Evolutionary conservation across 2,329 filamentous ascomycete genomes (phyloP), one percentile per base, ranked within the genome.

Genomic region (Alternaria tenuissima): DNA sequence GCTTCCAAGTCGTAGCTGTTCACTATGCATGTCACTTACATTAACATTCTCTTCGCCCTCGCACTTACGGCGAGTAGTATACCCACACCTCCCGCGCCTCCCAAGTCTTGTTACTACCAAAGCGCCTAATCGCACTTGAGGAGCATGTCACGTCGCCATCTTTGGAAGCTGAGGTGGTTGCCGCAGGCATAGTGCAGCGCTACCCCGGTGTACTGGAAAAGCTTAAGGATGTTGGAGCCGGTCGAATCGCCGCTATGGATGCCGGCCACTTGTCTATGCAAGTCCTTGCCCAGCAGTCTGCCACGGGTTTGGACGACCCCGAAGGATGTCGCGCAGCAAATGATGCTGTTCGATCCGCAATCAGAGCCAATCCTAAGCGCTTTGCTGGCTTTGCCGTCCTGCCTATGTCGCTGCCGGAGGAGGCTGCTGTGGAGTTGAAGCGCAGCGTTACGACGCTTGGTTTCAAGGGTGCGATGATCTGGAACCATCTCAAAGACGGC

Each of bases 191-290:
- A 6, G 32, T 34, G 2, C 52, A 64, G 18, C 11, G 24, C 34
- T 6, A 52, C 49, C 24, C 12, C 53, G 8, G 39, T 39, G 2
- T 43, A 52, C 56, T 64, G 28, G 46, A 53, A 3, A 65, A 58
- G 20, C 51, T 60, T 5, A 57, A 58, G 16, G 53, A 63, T 14
- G 51, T 63, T 5, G 59, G 53, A 14, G 54, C 59, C 3, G 56
- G 53, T 3, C 59, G 62, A 20, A 28, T 62, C 24, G 53, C 62
- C 1, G 54, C 53, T 24, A 65, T 65, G 57, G 47, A 65, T 26
- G 53, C 51, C n/a, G 57, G 54, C 28, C 48, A 58, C 26, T 7
- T 65, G 18, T 52, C 42, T 22, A 34, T 62, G 26, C 53, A 57
- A 55, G 59, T 65, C 1, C 62, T 62, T n/a, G 42, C 62, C 2